Evolutionary conservation across 2,329 filamentous ascomycete genomes (phyloP).

Genomic region (Monilinia polystroma): DNA sequence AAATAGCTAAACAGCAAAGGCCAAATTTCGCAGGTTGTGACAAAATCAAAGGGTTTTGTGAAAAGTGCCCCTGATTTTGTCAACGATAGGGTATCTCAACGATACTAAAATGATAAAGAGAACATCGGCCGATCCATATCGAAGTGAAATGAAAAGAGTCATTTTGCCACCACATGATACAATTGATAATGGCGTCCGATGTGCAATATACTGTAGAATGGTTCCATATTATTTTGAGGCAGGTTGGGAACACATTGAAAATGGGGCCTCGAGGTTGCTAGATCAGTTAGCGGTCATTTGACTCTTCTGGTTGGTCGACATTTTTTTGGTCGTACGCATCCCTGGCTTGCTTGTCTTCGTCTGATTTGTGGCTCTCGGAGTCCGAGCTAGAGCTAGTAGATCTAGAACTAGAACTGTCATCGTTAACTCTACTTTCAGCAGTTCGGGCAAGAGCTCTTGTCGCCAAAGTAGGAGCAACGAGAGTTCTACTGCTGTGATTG

Average conservation of each 20-base stretch:
- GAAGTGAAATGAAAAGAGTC: background rate
- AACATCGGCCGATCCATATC: background rate
- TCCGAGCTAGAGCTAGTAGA: slow-evolving; percentile 16
- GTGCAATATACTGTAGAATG: slow-evolving; percentile 18
- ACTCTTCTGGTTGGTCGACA: background rate
- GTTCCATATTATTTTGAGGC: slow-evolving; percentile 22
- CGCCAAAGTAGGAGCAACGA: slow-evolving; percentile 27
- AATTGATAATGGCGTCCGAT: slow-evolving; percentile 1
- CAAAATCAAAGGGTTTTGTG: slow-evolving; percentile 7
- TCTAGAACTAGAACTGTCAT: slow-evolving; percentile 20
- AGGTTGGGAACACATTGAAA: slow-evolving; percentile 10
- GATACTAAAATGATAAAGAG: slow-evolving; percentile 11
- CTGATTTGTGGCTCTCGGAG: slow-evolving; percentile 26
- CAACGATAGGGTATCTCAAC: slow-evolving; percentile 10
- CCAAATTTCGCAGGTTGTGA: slow-evolving; percentile 17
- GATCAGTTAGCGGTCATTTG: background rate
- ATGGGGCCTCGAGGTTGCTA: slow-evolving; percentile 10
- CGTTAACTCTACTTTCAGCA: slow-evolving; percentile 23
- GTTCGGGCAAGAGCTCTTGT: slow-evolving; percentile 27
- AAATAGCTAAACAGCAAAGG: slow-evolving; percentile 18
- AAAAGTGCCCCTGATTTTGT: background rate
- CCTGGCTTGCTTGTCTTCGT: slow-evolving; percentile 23
- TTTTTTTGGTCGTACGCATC: background rate
- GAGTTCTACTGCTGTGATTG: slow-evolving; percentile 27
- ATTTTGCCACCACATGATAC: background rate